These are phyloP conservation scores for Lophiostoma macrostomum DNA, from an alignment of 495 filamentous ascomycete species.

Conservation along the genomic window DNA sequence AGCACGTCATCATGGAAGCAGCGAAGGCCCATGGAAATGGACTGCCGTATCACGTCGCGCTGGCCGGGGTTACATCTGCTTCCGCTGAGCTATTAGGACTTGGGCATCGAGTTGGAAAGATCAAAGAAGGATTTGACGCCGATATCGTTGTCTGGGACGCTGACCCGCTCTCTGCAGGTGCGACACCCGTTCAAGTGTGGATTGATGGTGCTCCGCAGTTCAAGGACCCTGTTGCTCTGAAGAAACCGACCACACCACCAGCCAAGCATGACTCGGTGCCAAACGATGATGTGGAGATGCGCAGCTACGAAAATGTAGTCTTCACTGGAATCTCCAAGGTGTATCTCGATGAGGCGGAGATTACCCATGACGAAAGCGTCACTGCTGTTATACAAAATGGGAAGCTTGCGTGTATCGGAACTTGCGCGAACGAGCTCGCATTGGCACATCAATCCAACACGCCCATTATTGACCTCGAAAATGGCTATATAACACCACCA, in stretches of 20 bases:
- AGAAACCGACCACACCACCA: constrained; percentile 36
- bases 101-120: constrained; percentile 58
- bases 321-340: constrained; percentile 25
- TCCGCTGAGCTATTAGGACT: constrained; percentile 59
- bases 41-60: constrained; percentile 56
- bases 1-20: constrained; percentile 53
- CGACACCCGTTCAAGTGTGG: constrained; percentile 60
- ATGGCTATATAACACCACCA: constrained; percentile 56
- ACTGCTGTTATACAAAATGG: constrained; percentile 51
- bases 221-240: constrained; percentile 30
- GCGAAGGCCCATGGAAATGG: constrained; percentile 60
- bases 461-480: constrained; percentile 46
- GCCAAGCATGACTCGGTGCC: constrained; percentile 29
- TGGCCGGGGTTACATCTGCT: constrained; percentile 59
- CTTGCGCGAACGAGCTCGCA: constrained; percentile 23
- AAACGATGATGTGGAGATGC: constrained; percentile 27
- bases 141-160: constrained; percentile 67
- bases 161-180: constrained; percentile 60
- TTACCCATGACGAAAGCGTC: not conserved
- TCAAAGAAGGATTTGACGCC: constrained; percentile 61
- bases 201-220: constrained; percentile 54
- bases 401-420: constrained; percentile 50
- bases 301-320: constrained; percentile 22
- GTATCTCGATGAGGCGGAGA: not conserved
- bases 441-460: constrained; percentile 9